phyloP scores from a whole-genome alignment of 129 eudicot genomes.

The Erigeron canadensis region DNA sequence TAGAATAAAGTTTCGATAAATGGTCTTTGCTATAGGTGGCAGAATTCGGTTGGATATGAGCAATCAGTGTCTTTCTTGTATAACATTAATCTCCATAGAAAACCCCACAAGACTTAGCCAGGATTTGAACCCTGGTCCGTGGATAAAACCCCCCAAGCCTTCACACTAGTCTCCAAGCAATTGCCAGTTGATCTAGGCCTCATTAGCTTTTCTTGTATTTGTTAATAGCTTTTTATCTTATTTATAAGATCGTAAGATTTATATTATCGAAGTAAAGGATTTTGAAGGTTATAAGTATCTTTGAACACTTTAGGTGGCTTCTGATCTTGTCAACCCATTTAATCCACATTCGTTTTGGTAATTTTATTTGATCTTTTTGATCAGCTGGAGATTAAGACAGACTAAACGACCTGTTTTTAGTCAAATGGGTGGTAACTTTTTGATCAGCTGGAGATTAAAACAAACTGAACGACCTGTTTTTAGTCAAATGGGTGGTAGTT shows the following conservation, averaged over 20 bases:
- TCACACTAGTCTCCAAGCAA: no score
- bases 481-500: conserved; percentile 11
- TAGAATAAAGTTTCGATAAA: not conserved
- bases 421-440: conserved; percentile 11
- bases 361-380: not conserved
- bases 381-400: not conserved
- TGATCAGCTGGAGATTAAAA: not conserved
- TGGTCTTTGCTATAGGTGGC: conserved; percentile 4
- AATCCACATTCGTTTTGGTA: not conserved
- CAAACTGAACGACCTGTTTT: not conserved
- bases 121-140: no score
- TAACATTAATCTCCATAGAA: no score
- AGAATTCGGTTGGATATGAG: not conserved
- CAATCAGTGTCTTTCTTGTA: not conserved
- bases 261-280: not conserved
- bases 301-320: conserved; percentile 13
- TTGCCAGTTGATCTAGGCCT: no score
- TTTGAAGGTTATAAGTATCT: not conserved
- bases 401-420: not conserved
- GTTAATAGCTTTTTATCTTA: no score
- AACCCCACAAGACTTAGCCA: no score
- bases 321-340: not conserved
- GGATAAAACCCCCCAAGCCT: no score
- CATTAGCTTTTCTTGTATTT: no score
- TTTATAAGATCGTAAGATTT: no score